A percentile compares a stretch with the other conserved stretches of the same genome.
These are phyloP conservation scores for Yamadazyma atmosphaerica DNA, from an alignment of 1,139 yeast species.

Conservation along the genomic window DNA sequence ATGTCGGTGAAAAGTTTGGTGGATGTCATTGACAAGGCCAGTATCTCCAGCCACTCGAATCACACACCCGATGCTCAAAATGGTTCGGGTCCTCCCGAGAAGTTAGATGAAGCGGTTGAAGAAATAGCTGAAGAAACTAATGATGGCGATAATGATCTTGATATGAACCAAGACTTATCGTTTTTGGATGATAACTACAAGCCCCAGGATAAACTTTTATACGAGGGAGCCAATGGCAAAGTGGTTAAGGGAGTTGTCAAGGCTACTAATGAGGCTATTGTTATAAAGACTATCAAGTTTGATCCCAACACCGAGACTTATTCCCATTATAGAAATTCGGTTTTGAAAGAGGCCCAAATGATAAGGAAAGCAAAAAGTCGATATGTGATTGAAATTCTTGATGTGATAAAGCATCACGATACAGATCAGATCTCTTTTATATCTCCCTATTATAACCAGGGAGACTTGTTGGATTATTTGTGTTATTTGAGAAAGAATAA, in stretches of 20 bases:
- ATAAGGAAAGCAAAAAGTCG: conserved; percentile 28
- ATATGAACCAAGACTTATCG: neutral
- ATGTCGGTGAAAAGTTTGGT: conserved; percentile 1
- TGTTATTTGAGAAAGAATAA: conserved; percentile 36
- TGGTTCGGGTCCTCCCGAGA: neutral
- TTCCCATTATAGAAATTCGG: conserved; percentile 17
- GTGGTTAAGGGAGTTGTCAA: conserved; percentile 33
- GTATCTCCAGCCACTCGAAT: neutral
- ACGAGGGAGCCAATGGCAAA: conserved; percentile 48
- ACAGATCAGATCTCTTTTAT: conserved; percentile 27
- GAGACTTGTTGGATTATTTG: conserved; percentile 48
- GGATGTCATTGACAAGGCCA: conserved; percentile 1
- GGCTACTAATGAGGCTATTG: conserved; percentile 20
- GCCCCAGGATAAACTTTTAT: conserved; percentile 26
- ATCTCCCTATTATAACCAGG: conserved; percentile 45
- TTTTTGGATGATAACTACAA: conserved; percentile 6
- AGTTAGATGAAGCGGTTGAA: neutral
- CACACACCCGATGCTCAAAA: neutral
- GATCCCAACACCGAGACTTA: neutral
- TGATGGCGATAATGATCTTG: neutral
- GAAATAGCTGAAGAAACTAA: neutral
- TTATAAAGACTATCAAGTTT: conserved; percentile 33
- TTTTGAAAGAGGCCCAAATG: conserved; percentile 30
- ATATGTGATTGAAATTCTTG: conserved; percentile 31
- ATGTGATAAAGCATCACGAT: conserved; percentile 18